Base-by-base conservation (phyloP, 352 stramenopile genomes). In the Lagenidium giganteum region DNA sequence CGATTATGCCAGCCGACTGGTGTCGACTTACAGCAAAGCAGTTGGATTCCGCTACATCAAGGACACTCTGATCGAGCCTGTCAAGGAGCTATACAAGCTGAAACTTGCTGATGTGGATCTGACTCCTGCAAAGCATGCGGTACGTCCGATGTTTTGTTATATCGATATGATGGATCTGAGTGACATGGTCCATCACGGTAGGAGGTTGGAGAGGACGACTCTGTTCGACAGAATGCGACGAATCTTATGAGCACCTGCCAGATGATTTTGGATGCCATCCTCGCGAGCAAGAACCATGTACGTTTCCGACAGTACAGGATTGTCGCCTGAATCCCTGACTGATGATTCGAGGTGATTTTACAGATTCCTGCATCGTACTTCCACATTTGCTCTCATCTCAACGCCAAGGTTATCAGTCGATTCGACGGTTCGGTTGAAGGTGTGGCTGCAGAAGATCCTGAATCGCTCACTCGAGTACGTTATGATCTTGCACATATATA, bases 221-320 rank as follows among this genome's bases (percentile, higher is more conserved):
- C 45, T 7, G 22, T 51, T 22, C 46, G 41, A 18, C 43, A 27
- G n/a, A 92, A 93, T 20, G 83, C 83, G 3, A 64, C 65, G 0
- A 93, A 91, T 41, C 54, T 95, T 17, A 95, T 92, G 83, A 47
- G 49, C n/a, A 69, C 77, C 5, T 95, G 83, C 34, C 83, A 95
- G 47, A 56, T 70, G 14, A 85, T 95, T 27, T 69, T 95, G 16
- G 76, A 95, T 39, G 83, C 76, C 25, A 88, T 95, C 38, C 43
- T 90, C 16, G 61, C 62, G 23, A 83, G 91, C 51, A 64, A 70
- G 2, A 42, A 77, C 24, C 57, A 61, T 31, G 69, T 85, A 48
- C 21, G 57, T 52, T 46, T n/a, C n/a, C n/a, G n/a, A n/a, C n/a
- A n/a, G n/a, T n/a, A n/a, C n/a, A n/a, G n/a, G n/a, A n/a, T n/a